Evolutionary conservation across 1,284 basidiomycete genomes (phyloP).

Genomic region (Malassezia japonica): DNA sequence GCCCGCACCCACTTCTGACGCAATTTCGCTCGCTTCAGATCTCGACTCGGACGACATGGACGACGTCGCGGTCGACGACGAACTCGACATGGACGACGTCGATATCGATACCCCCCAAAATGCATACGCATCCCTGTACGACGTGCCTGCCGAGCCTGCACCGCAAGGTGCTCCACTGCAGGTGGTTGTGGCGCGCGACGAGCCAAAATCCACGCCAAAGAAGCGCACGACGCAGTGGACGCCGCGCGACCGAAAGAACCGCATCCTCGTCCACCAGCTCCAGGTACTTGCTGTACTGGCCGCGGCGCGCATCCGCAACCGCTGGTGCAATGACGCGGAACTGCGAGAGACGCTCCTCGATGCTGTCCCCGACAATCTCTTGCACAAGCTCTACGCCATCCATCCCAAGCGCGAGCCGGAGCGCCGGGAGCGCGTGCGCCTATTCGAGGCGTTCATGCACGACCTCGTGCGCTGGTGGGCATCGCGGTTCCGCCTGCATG

Average conservation of each 20-base stretch:
- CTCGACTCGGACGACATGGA: conserved; percentile 33
- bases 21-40: too few relatives aligned
- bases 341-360: conserved; percentile 55
- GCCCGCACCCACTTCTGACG: too few relatives aligned
- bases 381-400: conserved; percentile 37
- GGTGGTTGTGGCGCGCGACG: conserved; percentile 21
- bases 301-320: conserved; percentile 67
- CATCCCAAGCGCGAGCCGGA: conserved; percentile 38
- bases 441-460: conserved; percentile 42
- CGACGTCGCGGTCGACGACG: conserved; percentile 24
- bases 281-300: conserved; percentile 59
- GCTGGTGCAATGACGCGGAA: conserved; percentile 70
- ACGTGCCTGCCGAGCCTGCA: conserved; percentile 32
- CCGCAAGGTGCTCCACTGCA: conserved; percentile 16
- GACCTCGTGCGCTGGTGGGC: conserved; percentile 45
- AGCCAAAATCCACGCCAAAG: conserved; percentile 19
- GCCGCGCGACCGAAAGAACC: conserved; percentile 37
- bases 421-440: conserved; percentile 41
- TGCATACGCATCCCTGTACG: conserved; percentile 20
- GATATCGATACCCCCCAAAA: conserved; percentile 24
- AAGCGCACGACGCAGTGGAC: conserved; percentile 26
- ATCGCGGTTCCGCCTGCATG: conserved; percentile 30
- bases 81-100: conserved; percentile 33
- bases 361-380: conserved; percentile 28
- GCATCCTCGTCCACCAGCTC: conserved; percentile 40